These are phyloP conservation scores for Heliosperma pusillum DNA, from an alignment of 148 eudicot species.

Conservation along the genomic window DNA sequence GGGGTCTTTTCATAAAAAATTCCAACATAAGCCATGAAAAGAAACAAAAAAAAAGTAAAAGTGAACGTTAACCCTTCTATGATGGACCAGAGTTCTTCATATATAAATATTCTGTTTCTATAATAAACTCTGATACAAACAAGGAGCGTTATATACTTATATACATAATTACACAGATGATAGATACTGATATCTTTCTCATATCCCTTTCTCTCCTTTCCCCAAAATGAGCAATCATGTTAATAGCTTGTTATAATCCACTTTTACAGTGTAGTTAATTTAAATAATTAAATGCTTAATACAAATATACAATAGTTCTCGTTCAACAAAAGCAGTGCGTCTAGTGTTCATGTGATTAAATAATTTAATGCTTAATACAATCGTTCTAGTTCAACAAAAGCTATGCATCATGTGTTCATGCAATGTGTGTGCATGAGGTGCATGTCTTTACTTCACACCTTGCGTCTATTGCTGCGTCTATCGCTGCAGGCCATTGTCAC, in stretches of 20 bases:
- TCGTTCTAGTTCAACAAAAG: not conserved
- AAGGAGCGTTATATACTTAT: not conserved
- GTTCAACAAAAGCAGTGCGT: not conserved
- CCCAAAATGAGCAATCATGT: constrained; percentile 29
- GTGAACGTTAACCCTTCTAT: constrained; percentile 10
- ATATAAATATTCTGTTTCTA: not conserved
- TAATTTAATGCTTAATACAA: not conserved
- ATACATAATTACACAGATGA: not conserved
- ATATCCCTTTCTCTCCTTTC: constrained; percentile 15
- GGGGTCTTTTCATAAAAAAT: constrained; percentile 15
- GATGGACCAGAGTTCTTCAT: constrained; percentile 4
- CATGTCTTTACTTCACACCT: no score
- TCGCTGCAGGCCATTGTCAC: no score
- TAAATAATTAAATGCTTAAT: not conserved
- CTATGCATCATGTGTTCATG: no score
- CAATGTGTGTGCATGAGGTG: not conserved
- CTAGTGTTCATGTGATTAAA: not conserved
- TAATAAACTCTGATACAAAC: constrained; percentile 6
- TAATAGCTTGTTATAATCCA: not conserved
- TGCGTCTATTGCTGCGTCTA: no score
- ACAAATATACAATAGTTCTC: not conserved
- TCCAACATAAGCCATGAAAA: constrained; percentile 23
- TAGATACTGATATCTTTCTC: constrained; percentile 6
- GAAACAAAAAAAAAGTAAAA: constrained; percentile 32
- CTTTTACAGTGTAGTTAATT: not conserved